Base-by-base conservation (phyloP, 129 eudicot species). In the sunflower (Helianthus annuus) region DNA sequence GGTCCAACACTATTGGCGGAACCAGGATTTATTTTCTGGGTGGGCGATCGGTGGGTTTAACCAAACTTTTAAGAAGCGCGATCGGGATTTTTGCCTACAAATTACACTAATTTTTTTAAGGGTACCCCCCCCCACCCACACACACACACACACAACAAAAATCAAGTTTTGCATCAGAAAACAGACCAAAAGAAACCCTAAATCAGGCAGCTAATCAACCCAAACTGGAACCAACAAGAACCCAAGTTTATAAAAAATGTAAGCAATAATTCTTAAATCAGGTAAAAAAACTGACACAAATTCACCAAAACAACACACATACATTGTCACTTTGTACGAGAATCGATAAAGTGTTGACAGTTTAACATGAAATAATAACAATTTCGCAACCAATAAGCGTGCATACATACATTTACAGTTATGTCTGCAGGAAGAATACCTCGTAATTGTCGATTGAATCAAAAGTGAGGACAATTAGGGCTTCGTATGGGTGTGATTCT, bases 161-260 rank as follows among this genome's bases (percentile, higher is more conserved):
- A 27, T 27, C 32, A 27, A 27, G 3, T 27, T 27, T 27, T 27
- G 32, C 32, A 27, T 27, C 32, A 27, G 32, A 27, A 27, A 27
- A 27, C 32, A 27, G 2, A 2, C 32, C 32, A 27, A 27, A 27
- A 1, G 32, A 72, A 27, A 17, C 80, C 34, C 12, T 48, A 19
- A 75, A 61, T 70, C 53, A 77, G 45, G 69, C 71, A 48, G 76
- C 72, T 57, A 77, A 77, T 7, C 59, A 72, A 40, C 34, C 77
- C 78, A 60, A 82, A 77, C 29, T 7, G 44, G 22, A 27, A 46
- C n/a, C 56, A 71, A 46, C 49, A 56, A 67, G 36, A 45, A 65
- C 59, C 42, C 0, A 42, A 54, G 2, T 1, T 14, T 46, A 27
- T 27, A 1, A 27, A 27, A 27, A 27, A 1, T 27, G 32, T 27